Evolutionary conservation across 306 rosid species (phyloP), one percentile per base, ranked within the genome.

Genomic region (Fragaria vesca): DNA sequence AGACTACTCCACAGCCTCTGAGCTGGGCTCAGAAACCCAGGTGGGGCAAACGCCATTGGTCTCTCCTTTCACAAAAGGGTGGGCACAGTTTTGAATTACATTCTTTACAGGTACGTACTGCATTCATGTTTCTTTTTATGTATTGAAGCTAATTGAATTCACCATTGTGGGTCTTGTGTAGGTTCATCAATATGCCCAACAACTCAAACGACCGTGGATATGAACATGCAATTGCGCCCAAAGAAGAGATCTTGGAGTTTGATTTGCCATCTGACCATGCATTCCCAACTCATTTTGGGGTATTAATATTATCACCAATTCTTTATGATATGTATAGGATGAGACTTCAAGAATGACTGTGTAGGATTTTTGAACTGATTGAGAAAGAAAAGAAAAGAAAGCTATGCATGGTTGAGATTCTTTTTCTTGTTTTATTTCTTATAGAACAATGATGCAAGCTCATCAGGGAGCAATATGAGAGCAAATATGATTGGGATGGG

Each of bases 401-500:
- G 9, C 26, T 7, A 6, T 57, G 13, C 60, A 47, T 48, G 34
- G 12, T 16, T 26, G 40, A 13, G 32, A 57, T 61, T 40, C 1
- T 21, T 10, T 73, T 74, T 16, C 15, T 58, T 38, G 42, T 38
- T 38, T 38, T 38, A 38, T 38, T 38, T 38, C 7, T 81, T 82
- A 63, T 83, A 92, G 97, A 87, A 83, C 72, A 83, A 83, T 73
- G 85, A 68, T 47, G 97, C 97, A 45, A 90, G 97, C 81, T 92
- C 98, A 47, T 94, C 98, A 4, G 90, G 91, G 62, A 79, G 89
- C 81, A 83, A 90, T 75, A 62, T 85, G 36, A 83, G 93, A 48
- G 60, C 88, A 18, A 88, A 87, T 82, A 87, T 95, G 69, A 79
- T 89, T 50, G 97, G 92, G 62, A 95, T 95, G 99, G 99, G 99